Conservation (phyloP, 257 asterid species). For the Capsicum chinense region DNA sequence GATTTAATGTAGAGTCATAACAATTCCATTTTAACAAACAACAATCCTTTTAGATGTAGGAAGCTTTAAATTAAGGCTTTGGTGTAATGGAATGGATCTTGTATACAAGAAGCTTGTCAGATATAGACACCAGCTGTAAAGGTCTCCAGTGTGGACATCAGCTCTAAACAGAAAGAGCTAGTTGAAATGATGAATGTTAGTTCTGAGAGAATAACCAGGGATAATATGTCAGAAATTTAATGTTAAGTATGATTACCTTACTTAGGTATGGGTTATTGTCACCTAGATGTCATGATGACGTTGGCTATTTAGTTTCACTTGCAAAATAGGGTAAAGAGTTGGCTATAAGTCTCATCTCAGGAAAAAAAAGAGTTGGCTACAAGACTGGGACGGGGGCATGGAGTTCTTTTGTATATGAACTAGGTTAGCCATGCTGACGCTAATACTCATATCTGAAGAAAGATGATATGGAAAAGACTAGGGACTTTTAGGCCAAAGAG, state of each 20-base stretch:
- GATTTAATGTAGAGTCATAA: not conserved
- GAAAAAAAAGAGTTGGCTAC: not conserved
- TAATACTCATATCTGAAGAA: not conserved
- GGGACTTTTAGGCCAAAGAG: not conserved
- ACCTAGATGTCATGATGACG: conserved; percentile 13
- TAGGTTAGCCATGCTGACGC: not conserved
- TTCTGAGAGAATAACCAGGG: not conserved
- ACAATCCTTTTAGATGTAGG: not conserved
- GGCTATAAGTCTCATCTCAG: not conserved
- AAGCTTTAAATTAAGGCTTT: conserved; percentile 1
- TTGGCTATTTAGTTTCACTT: not conserved
- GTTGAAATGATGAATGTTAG: not conserved
- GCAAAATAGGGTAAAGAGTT: conserved; percentile 18
- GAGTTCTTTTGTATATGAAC: conserved; percentile 14
- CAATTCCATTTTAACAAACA: not conserved
- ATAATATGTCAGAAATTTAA: not conserved
- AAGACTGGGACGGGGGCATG: not conserved
- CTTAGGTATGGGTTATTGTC: not conserved
- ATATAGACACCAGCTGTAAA: not conserved
- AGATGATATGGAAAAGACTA: not conserved
- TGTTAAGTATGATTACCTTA: not conserved
- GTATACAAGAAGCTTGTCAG: not conserved
- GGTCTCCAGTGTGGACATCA: not conserved
- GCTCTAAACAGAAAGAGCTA: not conserved
- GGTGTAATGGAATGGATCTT: not conserved